Conservation (phyloP, 441 rosid species). For the Daphne laureola region DNA sequence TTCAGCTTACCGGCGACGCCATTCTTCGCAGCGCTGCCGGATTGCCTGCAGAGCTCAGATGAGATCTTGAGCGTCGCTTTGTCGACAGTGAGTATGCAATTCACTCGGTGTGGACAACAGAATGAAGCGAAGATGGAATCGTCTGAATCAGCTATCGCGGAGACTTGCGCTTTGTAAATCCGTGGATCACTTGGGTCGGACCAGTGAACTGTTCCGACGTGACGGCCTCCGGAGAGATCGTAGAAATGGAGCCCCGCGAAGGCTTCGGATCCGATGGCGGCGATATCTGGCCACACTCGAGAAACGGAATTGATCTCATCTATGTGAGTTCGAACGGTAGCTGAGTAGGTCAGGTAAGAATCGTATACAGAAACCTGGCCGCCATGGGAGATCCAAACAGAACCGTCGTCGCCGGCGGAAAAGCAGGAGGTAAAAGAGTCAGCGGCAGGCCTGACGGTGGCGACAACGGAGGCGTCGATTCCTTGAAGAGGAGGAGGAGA, state of each 20-base stretch:
- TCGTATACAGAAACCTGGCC: constrained; percentile 85
- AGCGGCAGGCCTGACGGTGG: constrained; percentile 55
- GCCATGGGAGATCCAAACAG: constrained; percentile 84
- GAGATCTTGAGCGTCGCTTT: constrained; percentile 63
- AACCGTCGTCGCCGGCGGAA: constrained; percentile 57
- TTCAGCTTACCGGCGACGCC: constrained; percentile 56
- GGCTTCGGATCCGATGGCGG: constrained; percentile 59
- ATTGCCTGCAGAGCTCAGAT: constrained; percentile 52
- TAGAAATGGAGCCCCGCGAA: constrained; percentile 82
- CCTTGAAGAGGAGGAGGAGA: constrained; percentile 60
- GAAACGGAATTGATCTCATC: constrained; percentile 53
- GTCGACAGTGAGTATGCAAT: constrained; percentile 51
- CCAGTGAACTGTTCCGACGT: constrained; percentile 65
- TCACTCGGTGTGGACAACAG: constrained; percentile 76
- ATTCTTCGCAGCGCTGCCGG: constrained; percentile 59
- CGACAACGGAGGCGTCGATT: constrained; percentile 57
- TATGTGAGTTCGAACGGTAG: constrained; percentile 75
- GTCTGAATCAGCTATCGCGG: constrained; percentile 47
- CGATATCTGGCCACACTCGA: constrained; percentile 53
- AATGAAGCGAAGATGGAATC: constrained; percentile 54
- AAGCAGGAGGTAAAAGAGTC: constrained; percentile 61
- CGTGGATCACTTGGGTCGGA: constrained; percentile 76
- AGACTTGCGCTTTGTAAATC: constrained; percentile 63
- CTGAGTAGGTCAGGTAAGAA: constrained; percentile 48
- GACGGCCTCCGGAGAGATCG: constrained; percentile 48